These are phyloP conservation scores for Erysimum cheiri DNA, from an alignment of 441 rosid genomes.

Conservation along the genomic window DNA sequence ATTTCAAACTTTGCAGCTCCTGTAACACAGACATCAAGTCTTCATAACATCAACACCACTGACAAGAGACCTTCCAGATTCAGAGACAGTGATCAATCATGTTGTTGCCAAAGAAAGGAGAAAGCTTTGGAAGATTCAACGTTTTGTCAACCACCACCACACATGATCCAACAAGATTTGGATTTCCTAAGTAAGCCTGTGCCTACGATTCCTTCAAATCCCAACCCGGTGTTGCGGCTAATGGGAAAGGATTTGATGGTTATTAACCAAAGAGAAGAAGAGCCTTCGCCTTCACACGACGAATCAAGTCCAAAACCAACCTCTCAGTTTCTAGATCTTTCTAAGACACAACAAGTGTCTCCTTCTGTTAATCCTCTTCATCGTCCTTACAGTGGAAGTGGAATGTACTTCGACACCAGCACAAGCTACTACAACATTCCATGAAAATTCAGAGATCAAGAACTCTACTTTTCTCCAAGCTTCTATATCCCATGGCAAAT, in stretches of 20 bases:
- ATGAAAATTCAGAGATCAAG: constrained; percentile 32
- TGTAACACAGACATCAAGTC: constrained; percentile 46
- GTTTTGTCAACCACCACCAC: constrained; percentile 45
- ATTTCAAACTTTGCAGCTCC: constrained; percentile 45
- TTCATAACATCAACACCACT: constrained; percentile 43
- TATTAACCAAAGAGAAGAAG: constrained; percentile 68
- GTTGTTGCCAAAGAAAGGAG: constrained; percentile 89
- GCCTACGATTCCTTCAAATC: constrained; percentile 66
- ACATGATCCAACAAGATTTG: constrained; percentile 45
- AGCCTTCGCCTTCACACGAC: constrained; percentile 29
- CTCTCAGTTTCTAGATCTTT: constrained; percentile 22
- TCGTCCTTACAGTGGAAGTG: constrained; percentile 21
- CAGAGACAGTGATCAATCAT: constrained; percentile 67
- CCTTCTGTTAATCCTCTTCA: constrained; percentile 22
- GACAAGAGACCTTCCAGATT: constrained; percentile 60
- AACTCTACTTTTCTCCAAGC: constrained; percentile 13
- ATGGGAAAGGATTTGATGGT: constrained; percentile 97
- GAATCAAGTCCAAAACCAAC: constrained; percentile 14
- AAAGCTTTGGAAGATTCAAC: constrained; percentile 41
- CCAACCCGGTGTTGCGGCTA: constrained; percentile 84
- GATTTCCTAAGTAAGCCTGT: constrained; percentile 47
- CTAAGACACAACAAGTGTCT: constrained; percentile 20
- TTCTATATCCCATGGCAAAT: constrained; percentile 32
- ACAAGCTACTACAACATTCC: constrained; percentile 34
- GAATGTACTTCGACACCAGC: constrained; percentile 23